Base-by-base conservation (phyloP, 768 basidiomycete species). In the Postia placenta region DNA sequence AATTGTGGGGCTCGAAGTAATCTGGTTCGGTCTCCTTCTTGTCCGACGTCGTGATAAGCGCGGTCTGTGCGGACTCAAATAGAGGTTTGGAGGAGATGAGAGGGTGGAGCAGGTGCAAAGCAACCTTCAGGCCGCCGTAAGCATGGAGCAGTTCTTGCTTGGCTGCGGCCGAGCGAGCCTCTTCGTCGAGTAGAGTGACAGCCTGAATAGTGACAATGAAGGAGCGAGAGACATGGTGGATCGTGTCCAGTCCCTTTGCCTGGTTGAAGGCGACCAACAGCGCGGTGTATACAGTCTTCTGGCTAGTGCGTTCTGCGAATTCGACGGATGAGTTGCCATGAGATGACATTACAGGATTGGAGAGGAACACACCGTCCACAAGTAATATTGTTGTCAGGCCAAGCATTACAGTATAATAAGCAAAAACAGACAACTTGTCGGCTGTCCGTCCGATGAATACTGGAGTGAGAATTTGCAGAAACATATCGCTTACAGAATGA, bases 1-100 rank as follows among this genome's bases (percentile, higher is more conserved):
- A 89, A 60, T 89, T 87, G 61, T 86, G 82, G 0, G 91, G 79
- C 56, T 92, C 87, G 52, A 95, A 94, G 62, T 85, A 89, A 28
- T 82, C 84, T 4, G 74, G 66, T 56, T 93, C 86, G 1, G 79
- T 83, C 19, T 87, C 83, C 60, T 80, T 79, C 64, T 88, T 88
- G 66, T 92, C 92, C 14, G 82, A 80, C 15, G 83, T 84, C 35
- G 80, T 68, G 14, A 87, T 74, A 26, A 87, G 66, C 3, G 74
- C 63, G 0, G 92, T 94, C 67, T 98, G 94, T 2, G 81, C 76
- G 5, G 91, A 88, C 50, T 97, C 93, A 47, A 92, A 76, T 22
- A 95, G 71, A 11, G 87, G 77, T 57, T 88, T 88, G 23, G 89
- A 78, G 1, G 87, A 83, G 22, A 92, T 74, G 38, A 98, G 71